phyloP scores from a whole-genome alignment of 1,284 basidiomycete genomes.

The Ceratobasidium sp. region DNA sequence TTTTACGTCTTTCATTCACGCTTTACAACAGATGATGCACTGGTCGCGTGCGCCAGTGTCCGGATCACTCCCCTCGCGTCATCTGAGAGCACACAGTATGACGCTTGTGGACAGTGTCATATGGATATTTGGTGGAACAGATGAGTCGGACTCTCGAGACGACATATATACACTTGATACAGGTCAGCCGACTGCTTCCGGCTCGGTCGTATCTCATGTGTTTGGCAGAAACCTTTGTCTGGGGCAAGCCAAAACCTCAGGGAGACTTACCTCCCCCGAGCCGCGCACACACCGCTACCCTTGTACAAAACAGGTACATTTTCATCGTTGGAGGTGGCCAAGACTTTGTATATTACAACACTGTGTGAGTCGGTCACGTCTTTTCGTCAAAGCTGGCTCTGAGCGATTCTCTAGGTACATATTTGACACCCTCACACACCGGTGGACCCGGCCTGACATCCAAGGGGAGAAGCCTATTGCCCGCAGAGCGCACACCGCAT shows the following conservation, averaged over 20 bases:
- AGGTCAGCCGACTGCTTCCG: constrained; percentile 60
- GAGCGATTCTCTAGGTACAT: constrained; percentile 48
- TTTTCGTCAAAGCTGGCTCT: constrained; percentile 49
- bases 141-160: constrained; percentile 78
- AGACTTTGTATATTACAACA: constrained; percentile 83
- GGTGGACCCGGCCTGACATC: constrained; percentile 41
- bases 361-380: constrained; percentile 55
- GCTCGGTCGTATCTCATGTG: constrained; percentile 16
- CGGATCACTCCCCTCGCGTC: constrained; percentile 75
- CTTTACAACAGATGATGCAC: constrained; percentile 68
- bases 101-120: constrained; percentile 83
- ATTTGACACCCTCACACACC: constrained; percentile 46
- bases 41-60: constrained; percentile 87
- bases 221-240: constrained; percentile 84
- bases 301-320: constrained; percentile 78
- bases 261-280: constrained; percentile 84
- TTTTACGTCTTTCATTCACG: not conserved
- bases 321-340: constrained; percentile 90
- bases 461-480: constrained; percentile 65
- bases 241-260: constrained; percentile 78
- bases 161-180: constrained; percentile 90
- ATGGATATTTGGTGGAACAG: constrained; percentile 92
- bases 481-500: constrained; percentile 87
- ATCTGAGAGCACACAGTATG: constrained; percentile 85
- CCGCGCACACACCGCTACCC: constrained; percentile 88